Percentiles rank a stretch among this genome's conserved stretches.
Conservation (phyloP, 305 asterid genomes). For the Fraxinus sp. region DNA sequence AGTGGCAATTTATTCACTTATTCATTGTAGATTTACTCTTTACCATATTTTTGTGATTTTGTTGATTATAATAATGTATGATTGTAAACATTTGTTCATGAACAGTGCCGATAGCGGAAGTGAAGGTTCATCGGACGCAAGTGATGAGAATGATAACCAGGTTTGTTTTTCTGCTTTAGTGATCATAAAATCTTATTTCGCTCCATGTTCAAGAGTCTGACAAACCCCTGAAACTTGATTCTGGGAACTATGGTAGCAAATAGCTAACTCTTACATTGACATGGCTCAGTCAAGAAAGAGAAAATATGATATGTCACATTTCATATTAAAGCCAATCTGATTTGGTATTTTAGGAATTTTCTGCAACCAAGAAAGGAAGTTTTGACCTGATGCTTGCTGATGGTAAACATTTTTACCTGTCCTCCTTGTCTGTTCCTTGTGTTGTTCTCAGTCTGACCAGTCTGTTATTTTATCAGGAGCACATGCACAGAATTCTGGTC, state of each 20-base stretch:
- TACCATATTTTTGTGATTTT: background rate
- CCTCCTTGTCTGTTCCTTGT: constrained; percentile 11
- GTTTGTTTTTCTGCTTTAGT: constrained; percentile 28
- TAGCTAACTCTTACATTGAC: background rate
- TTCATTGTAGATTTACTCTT: background rate
- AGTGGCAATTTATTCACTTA: background rate
- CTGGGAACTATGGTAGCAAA: background rate
- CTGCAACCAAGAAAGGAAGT: constrained; percentile 78
- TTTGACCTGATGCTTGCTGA: constrained; percentile 96
- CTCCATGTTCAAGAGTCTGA: background rate
- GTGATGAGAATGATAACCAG: constrained; percentile 70
- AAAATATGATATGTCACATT: background rate
- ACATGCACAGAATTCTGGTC: constrained; percentile 54
- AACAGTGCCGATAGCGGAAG: constrained; percentile 86
- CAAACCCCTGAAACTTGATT: background rate
- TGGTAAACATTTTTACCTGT: constrained; percentile 45
- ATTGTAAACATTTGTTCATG: constrained; percentile 34
- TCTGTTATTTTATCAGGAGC: constrained; percentile 63
- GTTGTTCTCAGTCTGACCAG: constrained; percentile 16
- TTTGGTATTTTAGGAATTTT: constrained; percentile 48
- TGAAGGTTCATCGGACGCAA: constrained; percentile 82
- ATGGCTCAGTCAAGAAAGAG: background rate
- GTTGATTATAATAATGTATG: constrained; percentile 20
- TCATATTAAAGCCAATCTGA: constrained; percentile 24
- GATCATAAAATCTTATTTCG: background rate